Conservation (phyloP, 148 eudicot genomes). For the Fagopyrum homotropicum region DNA sequence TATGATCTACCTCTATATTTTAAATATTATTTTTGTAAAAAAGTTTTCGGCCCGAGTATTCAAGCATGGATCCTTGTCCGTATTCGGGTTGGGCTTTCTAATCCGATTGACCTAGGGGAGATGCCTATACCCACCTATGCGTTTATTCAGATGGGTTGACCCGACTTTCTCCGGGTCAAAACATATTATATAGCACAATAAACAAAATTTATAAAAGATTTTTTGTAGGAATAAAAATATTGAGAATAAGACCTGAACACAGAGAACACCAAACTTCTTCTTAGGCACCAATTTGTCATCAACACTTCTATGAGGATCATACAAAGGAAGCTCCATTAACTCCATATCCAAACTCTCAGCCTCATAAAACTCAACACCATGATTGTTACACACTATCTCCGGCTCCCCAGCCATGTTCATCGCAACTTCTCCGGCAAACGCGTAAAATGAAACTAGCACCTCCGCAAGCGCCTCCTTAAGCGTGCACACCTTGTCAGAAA, state of each 20-base stretch:
- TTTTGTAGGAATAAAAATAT: too few species aligned
- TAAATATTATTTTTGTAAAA: too few species aligned
- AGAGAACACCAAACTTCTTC: conserved; percentile 43
- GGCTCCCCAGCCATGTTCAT: conserved; percentile 49
- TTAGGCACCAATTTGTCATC: conserved; percentile 57
- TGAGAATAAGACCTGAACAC: conserved; percentile 43
- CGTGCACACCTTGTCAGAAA: conserved; percentile 17
- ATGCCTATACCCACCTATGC: too few species aligned
- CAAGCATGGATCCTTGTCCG: too few species aligned
- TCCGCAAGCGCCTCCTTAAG: conserved; percentile 45
- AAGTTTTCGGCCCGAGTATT: too few species aligned
- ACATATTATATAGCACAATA: too few species aligned
- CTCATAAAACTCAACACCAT: conserved; percentile 55
- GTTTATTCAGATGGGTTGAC: too few species aligned
- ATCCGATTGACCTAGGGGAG: too few species aligned
- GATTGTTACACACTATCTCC: conserved; percentile 65
- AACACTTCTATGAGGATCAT: conserved; percentile 40
- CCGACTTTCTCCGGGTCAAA: too few species aligned
- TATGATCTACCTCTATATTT: too few species aligned
- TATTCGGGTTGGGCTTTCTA: too few species aligned
- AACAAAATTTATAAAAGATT: too few species aligned
- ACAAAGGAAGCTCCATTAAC: conserved; percentile 35
- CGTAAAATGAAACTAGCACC: conserved; percentile 34
- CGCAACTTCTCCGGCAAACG: conserved; percentile 51
- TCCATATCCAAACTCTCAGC: conserved; percentile 40